phyloP scores from a whole-genome alignment of 2,329 filamentous ascomycete genomes.

The Cladosporium sp. region DNA sequence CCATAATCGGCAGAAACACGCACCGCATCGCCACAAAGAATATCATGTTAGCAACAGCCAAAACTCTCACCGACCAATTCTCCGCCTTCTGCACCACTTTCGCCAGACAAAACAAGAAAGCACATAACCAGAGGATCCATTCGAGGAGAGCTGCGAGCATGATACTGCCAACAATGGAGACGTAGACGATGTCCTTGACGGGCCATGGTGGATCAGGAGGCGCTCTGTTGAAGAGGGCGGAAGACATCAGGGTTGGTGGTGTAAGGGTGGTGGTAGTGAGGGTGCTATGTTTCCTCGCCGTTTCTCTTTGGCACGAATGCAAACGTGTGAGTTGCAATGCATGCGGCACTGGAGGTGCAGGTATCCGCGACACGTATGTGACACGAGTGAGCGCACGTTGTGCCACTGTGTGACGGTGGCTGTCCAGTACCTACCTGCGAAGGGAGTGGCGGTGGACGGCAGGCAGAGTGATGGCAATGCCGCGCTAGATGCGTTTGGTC shows the following conservation, averaged over 20 bases:
- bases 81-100: conserved; percentile 91
- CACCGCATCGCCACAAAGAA: conserved; percentile 77
- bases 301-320: not conserved
- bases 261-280: not conserved
- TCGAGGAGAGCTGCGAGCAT: conserved; percentile 85
- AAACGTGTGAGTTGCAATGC: not conserved
- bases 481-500: not conserved
- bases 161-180: conserved; percentile 74
- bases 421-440: conserved; percentile 1
- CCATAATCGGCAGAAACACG: conserved; percentile 90
- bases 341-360: not conserved
- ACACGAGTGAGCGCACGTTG: not conserved
- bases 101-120: conserved; percentile 85
- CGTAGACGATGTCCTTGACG: conserved; percentile 72
- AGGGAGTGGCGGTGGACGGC: not conserved
- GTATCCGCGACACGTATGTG: conserved; percentile 4
- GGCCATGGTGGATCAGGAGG: conserved; percentile 27
- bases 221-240: conserved; percentile 19
- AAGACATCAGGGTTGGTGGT: not conserved
- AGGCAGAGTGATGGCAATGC: not conserved
- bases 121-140: conserved; percentile 93
- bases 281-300: not conserved
- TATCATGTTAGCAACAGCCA: conserved; percentile 73
- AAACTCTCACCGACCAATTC: conserved; percentile 75
- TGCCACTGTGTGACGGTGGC: conserved; percentile 1